Evolutionary conservation across 805 yeast genomes (phyloP).

Genomic region (Wickerhamiella siamensis): DNA sequence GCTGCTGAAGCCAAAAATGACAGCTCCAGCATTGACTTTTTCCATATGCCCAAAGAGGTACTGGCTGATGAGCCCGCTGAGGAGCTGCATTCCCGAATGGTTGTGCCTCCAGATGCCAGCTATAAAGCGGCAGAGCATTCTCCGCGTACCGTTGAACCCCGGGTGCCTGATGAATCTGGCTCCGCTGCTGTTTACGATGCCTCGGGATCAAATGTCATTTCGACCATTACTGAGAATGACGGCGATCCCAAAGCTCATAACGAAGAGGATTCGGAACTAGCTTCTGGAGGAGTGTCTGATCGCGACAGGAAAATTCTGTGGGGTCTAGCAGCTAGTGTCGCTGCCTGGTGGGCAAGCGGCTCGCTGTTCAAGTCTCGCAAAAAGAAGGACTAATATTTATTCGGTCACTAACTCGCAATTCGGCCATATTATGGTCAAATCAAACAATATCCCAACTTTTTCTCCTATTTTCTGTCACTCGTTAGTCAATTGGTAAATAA

Average conservation of each 20-base stretch:
- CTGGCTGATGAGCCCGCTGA: neutral
- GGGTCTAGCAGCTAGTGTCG: slow-evolving; percentile 22
- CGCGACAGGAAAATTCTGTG: slow-evolving; percentile 24
- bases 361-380: slow-evolving; percentile 9
- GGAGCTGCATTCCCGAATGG: slow-evolving; percentile 19
- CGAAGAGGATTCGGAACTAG: slow-evolving; percentile 9
- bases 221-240: neutral
- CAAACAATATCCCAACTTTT: too few relatives aligned
- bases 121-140: slow-evolving; percentile 8
- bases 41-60: slow-evolving; percentile 18
- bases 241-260: slow-evolving; percentile 9
- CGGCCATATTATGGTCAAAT: too few relatives aligned
- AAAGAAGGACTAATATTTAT: slow-evolving; percentile 2
- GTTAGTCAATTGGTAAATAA: too few relatives aligned
- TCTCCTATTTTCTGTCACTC: too few relatives aligned
- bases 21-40: slow-evolving; percentile 26
- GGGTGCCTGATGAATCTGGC: slow-evolving; percentile 11
- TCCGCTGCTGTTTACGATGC: slow-evolving; percentile 8
- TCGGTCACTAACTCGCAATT: too few relatives aligned
- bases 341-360: slow-evolving; percentile 27
- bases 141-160: slow-evolving; percentile 2
- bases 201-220: slow-evolving; percentile 16
- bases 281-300: slow-evolving; percentile 13
- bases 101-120: slow-evolving; percentile 19
- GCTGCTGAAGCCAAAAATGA: slow-evolving; percentile 22